Evolutionary conservation across 1,284 basidiomycete species (phyloP).

Genomic region (Porodaedalea pini): DNA sequence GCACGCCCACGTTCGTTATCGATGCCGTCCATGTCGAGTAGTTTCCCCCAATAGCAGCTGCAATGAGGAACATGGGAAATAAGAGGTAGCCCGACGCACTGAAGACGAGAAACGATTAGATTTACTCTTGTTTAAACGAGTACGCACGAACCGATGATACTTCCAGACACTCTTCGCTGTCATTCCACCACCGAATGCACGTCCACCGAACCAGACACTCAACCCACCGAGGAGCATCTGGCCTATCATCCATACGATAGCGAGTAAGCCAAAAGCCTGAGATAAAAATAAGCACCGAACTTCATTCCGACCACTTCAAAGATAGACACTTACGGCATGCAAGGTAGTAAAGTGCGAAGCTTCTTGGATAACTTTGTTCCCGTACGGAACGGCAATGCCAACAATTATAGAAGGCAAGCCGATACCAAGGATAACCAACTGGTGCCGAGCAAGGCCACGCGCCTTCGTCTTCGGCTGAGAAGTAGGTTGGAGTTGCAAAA

Average conservation of each 20-base stretch:
- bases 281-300: background rate
- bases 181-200: slow-evolving; percentile 19
- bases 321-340: slow-evolving; percentile 25
- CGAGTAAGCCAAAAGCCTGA: slow-evolving; percentile 22
- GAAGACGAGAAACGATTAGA: background rate
- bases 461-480: slow-evolving; percentile 23
- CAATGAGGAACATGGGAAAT: slow-evolving; percentile 21
- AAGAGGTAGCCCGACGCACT: slow-evolving; percentile 21
- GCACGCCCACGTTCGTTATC: slow-evolving; percentile 14
- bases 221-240: slow-evolving; percentile 19
- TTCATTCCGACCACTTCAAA: background rate
- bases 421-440: slow-evolving; percentile 23
- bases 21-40: slow-evolving; percentile 16
- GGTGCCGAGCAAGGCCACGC: slow-evolving; percentile 24
- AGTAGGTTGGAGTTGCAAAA: slow-evolving; percentile 25
- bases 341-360: slow-evolving; percentile 23
- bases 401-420: slow-evolving; percentile 22
- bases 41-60: slow-evolving; percentile 20
- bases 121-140: no score
- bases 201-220: slow-evolving; percentile 21
- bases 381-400: slow-evolving; percentile 22
- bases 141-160: slow-evolving; percentile 20
- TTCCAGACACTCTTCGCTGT: slow-evolving; percentile 22
- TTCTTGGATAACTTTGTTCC: slow-evolving; percentile 23
- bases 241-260: slow-evolving; percentile 21